A percentile compares a stretch with the other conserved stretches of the same genome.
These are phyloP conservation scores for Phytophthora hybrid DNA, from an alignment of 352 stramenopile species.

Conservation along the genomic window DNA sequence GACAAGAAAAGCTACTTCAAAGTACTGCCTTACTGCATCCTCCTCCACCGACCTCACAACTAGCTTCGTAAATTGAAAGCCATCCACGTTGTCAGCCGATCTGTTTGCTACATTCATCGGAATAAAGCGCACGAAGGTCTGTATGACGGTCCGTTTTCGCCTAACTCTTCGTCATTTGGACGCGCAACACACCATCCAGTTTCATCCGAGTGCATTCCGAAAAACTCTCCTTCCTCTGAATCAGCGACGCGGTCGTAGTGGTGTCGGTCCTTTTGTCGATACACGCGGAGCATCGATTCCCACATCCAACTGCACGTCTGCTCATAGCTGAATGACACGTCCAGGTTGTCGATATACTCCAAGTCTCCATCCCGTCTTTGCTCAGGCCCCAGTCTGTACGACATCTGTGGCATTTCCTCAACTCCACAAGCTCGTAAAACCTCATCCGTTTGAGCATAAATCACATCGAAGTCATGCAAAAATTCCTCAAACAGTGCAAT, in stretches of 20 bases:
- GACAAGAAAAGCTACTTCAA: too few species aligned
- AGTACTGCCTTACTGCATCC: background rate
- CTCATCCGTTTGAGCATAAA: constrained; percentile 30
- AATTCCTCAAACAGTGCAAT: constrained; percentile 32
- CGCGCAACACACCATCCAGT: constrained; percentile 46
- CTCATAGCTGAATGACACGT: constrained; percentile 26
- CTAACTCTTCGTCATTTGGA: background rate
- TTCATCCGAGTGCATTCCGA: constrained; percentile 52
- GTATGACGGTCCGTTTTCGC: constrained; percentile 14
- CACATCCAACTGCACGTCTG: constrained; percentile 32
- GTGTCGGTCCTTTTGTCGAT: constrained; percentile 21
- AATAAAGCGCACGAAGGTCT: constrained; percentile 35
- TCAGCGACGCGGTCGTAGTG: constrained; percentile 27
- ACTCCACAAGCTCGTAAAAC: constrained; percentile 29
- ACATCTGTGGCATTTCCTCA: constrained; percentile 11
- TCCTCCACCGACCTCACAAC: constrained; percentile 36
- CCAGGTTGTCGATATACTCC: constrained; percentile 33
- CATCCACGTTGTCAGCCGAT: constrained; percentile 1
- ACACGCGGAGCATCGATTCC: constrained; percentile 28
- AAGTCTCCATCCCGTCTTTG: constrained; percentile 20
- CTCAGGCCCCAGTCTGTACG: constrained; percentile 20
- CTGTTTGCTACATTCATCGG: constrained; percentile 17
- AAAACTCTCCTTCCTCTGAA: constrained; percentile 30
- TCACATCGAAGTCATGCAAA: constrained; percentile 28
- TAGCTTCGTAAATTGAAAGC: constrained; percentile 37